phyloP scores from a whole-genome alignment of 2,329 filamentous ascomycete species.

The Ascochyta clinopodiicola region DNA sequence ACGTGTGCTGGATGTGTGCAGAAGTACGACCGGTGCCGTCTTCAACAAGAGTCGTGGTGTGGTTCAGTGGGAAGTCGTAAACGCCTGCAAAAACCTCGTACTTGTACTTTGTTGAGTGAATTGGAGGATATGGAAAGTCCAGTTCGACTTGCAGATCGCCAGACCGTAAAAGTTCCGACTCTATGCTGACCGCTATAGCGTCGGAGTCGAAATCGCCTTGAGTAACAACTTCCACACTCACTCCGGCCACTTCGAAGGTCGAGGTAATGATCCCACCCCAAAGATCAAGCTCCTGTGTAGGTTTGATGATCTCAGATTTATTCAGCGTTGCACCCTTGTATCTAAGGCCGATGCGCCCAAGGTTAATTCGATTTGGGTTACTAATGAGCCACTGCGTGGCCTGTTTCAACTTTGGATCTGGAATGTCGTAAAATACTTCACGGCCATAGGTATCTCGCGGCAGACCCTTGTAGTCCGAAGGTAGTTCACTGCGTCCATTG shows the following conservation, averaged over 20 bases:
- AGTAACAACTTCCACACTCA: conserved; percentile 52
- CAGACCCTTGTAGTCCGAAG: conserved; percentile 40
- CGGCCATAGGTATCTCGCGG: conserved; percentile 52
- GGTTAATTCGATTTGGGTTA: conserved; percentile 60
- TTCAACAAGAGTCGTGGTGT: conserved; percentile 50
- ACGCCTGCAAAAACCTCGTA: conserved; percentile 57
- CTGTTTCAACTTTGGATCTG: conserved; percentile 47
- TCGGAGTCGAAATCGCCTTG: conserved; percentile 55
- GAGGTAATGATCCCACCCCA: conserved; percentile 57
- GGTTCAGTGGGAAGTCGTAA: conserved; percentile 55
- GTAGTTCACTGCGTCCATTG: conserved; percentile 21
- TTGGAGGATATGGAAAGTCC: conserved; percentile 58
- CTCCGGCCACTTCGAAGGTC: conserved; percentile 52
- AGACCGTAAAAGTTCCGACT: conserved; percentile 51
- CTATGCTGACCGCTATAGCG: conserved; percentile 52
- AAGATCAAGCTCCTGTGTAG: conserved; percentile 54
- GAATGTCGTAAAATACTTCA: conserved; percentile 51
- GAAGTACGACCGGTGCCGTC: conserved; percentile 41
- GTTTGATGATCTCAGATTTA: conserved; percentile 17
- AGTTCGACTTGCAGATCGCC: conserved; percentile 56
- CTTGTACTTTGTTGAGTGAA: conserved; percentile 33
- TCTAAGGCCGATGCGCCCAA: conserved; percentile 56
- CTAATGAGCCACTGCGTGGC: conserved; percentile 60
- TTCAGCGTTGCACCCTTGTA: conserved; percentile 45
- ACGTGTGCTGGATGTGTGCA: conserved; percentile 51